Conservation (phyloP, 345 rosid species). For the Euphorbia peplus region DNA sequence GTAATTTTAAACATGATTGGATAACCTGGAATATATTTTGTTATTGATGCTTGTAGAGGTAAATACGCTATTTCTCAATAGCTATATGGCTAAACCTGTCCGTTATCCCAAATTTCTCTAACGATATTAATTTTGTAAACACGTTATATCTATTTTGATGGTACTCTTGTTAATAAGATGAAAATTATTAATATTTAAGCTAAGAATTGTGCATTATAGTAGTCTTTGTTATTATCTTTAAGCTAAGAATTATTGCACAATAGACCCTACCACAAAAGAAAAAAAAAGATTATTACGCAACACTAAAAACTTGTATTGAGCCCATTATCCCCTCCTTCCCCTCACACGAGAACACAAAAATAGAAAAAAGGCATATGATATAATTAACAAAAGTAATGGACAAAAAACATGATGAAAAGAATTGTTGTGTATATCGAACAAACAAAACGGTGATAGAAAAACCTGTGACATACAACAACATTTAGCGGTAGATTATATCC, state of each 20-base stretch:
- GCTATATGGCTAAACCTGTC: too few relatives aligned
- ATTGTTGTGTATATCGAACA: background rate
- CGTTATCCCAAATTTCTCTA: background rate
- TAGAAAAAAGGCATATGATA: background rate
- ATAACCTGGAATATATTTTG: too few relatives aligned
- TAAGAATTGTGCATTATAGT: background rate
- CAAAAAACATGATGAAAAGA: background rate
- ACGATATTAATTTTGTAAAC: background rate
- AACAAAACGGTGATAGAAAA: background rate
- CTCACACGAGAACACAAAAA: too few relatives aligned
- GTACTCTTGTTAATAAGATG: background rate
- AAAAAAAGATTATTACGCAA: too few relatives aligned
- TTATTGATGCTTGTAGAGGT: too few relatives aligned
- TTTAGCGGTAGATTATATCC: slow-evolving; percentile 6
- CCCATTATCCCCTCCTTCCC: background rate
- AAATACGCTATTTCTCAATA: too few relatives aligned
- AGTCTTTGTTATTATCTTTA: background rate
- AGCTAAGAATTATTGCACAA: background rate
- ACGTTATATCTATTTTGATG: too few relatives aligned
- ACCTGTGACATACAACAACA: background rate
- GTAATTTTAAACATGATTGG: too few relatives aligned
- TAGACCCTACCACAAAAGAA: background rate
- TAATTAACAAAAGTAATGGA: background rate
- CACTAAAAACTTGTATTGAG: background rate
- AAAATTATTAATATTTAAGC: background rate